Conservation (phyloP, 2,329 filamentous ascomycete species). For the Gnomoniopsis smithogilvyi region DNA sequence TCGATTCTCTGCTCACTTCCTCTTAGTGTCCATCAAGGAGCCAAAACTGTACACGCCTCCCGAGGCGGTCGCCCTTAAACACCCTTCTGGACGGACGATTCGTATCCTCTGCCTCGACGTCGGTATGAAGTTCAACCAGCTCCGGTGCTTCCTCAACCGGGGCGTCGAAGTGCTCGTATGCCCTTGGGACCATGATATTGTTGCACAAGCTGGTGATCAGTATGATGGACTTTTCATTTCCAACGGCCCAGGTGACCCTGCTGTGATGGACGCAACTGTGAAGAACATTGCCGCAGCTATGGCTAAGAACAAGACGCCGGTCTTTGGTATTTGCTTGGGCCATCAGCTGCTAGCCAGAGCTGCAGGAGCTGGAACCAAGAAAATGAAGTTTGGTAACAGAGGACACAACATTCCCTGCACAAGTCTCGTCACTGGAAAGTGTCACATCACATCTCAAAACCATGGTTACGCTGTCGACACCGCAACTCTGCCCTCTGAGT, state of each 20-base stretch:
- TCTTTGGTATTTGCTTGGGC: conserved; percentile 95
- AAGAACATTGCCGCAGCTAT: conserved; percentile 75
- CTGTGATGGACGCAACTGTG: conserved; percentile 76
- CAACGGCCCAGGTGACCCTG: conserved; percentile 94
- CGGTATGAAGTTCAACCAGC: conserved; percentile 97
- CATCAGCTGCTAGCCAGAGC: conserved; percentile 91
- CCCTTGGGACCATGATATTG: conserved; percentile 94
- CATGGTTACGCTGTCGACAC: conserved; percentile 94
- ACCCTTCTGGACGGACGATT: conserved; percentile 82
- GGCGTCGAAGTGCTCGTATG: conserved; percentile 93
- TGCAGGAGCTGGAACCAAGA: conserved; percentile 78
- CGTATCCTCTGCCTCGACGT: conserved; percentile 93
- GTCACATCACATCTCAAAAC: conserved; percentile 98
- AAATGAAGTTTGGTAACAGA: conserved; percentile 99
- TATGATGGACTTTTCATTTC: conserved; percentile 98
- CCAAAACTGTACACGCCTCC: conserved; percentile 83
- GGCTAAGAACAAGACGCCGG: conserved; percentile 75
- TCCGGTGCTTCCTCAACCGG: conserved; percentile 85
- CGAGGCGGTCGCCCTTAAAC: conserved; percentile 68
- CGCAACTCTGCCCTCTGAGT: conserved; percentile 68
- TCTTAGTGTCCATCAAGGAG: conserved; percentile 78
- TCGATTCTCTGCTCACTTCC: conserved; percentile 35
- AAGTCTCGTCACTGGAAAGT: conserved; percentile 90
- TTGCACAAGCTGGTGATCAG: conserved; percentile 69
- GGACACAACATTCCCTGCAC: conserved; percentile 99